phyloP scores from a whole-genome alignment of 1,284 basidiomycete genomes.

The Apiotrichum sp. region DNA sequence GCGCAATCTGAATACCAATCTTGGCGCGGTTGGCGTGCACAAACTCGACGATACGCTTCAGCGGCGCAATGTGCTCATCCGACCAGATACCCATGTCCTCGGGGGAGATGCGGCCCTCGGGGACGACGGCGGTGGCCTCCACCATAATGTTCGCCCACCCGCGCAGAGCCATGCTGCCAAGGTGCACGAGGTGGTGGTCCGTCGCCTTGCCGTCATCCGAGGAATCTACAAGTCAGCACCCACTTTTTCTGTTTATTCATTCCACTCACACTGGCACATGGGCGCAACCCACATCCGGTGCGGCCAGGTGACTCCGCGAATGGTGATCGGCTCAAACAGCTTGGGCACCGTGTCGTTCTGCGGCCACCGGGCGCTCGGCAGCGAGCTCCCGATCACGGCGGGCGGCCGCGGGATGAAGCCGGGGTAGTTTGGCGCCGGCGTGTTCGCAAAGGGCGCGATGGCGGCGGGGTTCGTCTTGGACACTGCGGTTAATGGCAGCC shows the following conservation, averaged over 20 bases:
- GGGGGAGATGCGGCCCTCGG: conserved; percentile 62
- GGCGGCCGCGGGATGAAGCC: conserved; percentile 53
- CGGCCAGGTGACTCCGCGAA: conserved; percentile 62
- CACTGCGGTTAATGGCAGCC: background rate
- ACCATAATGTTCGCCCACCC: conserved; percentile 59
- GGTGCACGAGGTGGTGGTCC: conserved; percentile 73
- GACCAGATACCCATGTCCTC: conserved; percentile 62
- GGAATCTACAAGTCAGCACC: conserved; percentile 49
- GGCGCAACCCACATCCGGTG: conserved; percentile 56
- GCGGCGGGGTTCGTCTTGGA: conserved; percentile 11
- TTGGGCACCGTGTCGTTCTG: conserved; percentile 49
- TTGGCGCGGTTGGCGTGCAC: conserved; percentile 62
- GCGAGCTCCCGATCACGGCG: conserved; percentile 55
- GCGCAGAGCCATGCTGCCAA: conserved; percentile 52
- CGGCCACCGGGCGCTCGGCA: conserved; percentile 19
- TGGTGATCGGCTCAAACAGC: conserved; percentile 62
- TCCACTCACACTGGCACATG: conserved; percentile 56
- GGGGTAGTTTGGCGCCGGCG: conserved; percentile 8
- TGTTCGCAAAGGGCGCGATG: conserved; percentile 8
- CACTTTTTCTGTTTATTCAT: no score
- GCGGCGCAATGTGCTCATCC: conserved; percentile 62
- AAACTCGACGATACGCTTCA: conserved; percentile 66
- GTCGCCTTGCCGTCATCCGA: conserved; percentile 64
- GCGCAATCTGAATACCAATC: conserved; percentile 73
- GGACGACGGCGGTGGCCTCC: conserved; percentile 64